phyloP scores from a whole-genome alignment of 371 early-diverging fungal genomes.

The Rhizomucor miehei region DNA sequence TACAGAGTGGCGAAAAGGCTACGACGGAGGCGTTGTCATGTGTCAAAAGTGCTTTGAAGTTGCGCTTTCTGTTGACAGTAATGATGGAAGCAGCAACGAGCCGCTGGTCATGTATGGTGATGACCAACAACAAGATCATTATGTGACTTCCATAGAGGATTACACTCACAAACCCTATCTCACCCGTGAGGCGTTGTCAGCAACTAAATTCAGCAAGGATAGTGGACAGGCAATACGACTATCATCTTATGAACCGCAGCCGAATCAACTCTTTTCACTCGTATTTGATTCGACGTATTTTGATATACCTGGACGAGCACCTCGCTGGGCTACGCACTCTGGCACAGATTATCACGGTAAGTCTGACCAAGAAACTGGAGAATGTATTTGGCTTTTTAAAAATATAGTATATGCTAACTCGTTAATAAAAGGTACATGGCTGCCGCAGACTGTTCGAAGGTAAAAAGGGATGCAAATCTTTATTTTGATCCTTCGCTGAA shows the following conservation, averaged over 20 bases:
- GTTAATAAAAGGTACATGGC: conserved; percentile 72
- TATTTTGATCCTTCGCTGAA: not conserved
- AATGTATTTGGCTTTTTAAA: not conserved
- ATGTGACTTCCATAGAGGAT: conserved; percentile 69
- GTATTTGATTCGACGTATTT: conserved; percentile 78
- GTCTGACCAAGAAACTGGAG: not conserved
- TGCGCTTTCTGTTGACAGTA: conserved; percentile 45
- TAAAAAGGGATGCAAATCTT: conserved; percentile 15
- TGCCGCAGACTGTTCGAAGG: conserved; percentile 89
- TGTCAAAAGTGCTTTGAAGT: conserved; percentile 76
- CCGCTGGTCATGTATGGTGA: conserved; percentile 9
- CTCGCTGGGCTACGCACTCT: conserved; percentile 90
- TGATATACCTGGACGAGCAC: conserved; percentile 89
- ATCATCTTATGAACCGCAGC: conserved; percentile 74
- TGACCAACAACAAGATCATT: conserved; percentile 26
- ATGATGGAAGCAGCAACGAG: conserved; percentile 20
- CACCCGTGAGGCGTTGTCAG: conserved; percentile 63
- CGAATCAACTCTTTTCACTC: conserved; percentile 77
- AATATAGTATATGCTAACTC: not conserved
- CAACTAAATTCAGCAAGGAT: conserved; percentile 49
- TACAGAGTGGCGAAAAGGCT: conserved; percentile 64
- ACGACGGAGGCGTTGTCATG: conserved; percentile 78
- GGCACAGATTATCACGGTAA: conserved; percentile 88
- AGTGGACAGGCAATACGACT: conserved; percentile 42
- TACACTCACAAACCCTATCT: conserved; percentile 78